These are phyloP conservation scores for Citrullus amarus DNA, from an alignment of 306 rosid genomes.

Conservation along the genomic window DNA sequence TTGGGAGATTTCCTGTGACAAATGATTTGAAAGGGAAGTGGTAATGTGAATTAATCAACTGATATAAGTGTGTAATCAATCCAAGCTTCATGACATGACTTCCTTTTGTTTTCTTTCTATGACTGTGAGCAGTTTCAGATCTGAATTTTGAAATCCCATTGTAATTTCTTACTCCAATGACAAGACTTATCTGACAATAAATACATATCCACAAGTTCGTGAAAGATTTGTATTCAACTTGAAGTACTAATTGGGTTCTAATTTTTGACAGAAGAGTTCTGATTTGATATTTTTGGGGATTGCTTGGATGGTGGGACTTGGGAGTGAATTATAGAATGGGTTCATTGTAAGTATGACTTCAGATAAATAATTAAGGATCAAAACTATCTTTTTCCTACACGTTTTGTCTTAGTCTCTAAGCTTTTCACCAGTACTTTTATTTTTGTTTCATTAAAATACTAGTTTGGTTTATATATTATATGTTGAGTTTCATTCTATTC, in stretches of 20 bases:
- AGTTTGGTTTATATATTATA: too few species aligned
- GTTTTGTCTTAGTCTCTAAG: too few species aligned
- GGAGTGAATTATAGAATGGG: neutral
- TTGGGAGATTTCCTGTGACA: neutral
- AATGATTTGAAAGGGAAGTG: conserved; percentile 3
- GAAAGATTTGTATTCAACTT: neutral
- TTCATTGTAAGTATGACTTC: neutral
- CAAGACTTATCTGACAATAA: neutral
- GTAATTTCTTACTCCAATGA: neutral
- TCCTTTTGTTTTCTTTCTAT: conserved; percentile 8
- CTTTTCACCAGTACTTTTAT: too few species aligned
- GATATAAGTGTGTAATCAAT: neutral
- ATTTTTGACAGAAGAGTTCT: neutral
- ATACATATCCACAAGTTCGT: neutral
- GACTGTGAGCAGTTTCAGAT: neutral
- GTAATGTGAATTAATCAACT: conserved; percentile 7
- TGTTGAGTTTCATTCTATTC: too few species aligned
- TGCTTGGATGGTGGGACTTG: neutral
- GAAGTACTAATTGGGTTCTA: neutral
- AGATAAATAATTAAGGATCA: neutral
- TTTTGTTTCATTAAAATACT: too few species aligned
- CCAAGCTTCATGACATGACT: conserved; percentile 3
- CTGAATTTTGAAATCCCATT: conserved; percentile 4
- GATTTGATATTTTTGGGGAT: neutral
- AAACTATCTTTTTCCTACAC: neutral